phyloP scores from a whole-genome alignment of 2,329 filamentous ascomycete species.

The Nothophoma quercina region DNA sequence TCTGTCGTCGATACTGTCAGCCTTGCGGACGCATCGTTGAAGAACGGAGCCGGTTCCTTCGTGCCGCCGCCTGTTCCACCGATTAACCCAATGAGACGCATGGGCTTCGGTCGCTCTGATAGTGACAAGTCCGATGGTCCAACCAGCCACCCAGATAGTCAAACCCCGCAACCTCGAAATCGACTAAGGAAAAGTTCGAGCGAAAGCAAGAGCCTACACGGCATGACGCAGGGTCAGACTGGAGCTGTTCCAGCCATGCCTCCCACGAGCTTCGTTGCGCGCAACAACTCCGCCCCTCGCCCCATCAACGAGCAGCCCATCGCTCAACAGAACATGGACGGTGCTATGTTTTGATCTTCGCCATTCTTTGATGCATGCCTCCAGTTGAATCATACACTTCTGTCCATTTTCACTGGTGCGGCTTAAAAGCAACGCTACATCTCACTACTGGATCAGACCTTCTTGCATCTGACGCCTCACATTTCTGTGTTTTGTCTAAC shows the following conservation, averaged over 20 bases:
- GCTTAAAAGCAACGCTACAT: background rate
- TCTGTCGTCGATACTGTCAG: conserved; percentile 66
- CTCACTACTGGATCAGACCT: background rate
- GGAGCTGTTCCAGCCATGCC: conserved; percentile 41
- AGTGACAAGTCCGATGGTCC: conserved; percentile 47
- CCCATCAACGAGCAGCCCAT: conserved; percentile 31
- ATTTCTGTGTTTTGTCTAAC: conserved; percentile 20
- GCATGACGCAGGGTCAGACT: conserved; percentile 45
- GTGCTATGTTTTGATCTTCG: conserved; percentile 44
- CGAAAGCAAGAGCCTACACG: conserved; percentile 59
- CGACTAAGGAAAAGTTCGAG: conserved; percentile 59
- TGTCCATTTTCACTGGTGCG: background rate
- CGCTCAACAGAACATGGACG: conserved; percentile 41
- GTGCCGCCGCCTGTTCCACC: conserved; percentile 60
- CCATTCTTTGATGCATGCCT: background rate
- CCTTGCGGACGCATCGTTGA: conserved; percentile 62
- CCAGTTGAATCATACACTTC: background rate
- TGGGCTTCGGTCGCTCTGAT: conserved; percentile 49
- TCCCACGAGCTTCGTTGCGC: conserved; percentile 29
- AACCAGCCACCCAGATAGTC: conserved; percentile 49
- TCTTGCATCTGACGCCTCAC: background rate
- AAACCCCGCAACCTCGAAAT: conserved; percentile 45
- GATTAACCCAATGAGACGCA: conserved; percentile 66
- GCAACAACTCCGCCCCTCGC: conserved; percentile 43
- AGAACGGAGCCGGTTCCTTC: conserved; percentile 55